Conservation (phyloP, 2,329 filamentous ascomycete species). For the Mycosphaerella sp. region DNA sequence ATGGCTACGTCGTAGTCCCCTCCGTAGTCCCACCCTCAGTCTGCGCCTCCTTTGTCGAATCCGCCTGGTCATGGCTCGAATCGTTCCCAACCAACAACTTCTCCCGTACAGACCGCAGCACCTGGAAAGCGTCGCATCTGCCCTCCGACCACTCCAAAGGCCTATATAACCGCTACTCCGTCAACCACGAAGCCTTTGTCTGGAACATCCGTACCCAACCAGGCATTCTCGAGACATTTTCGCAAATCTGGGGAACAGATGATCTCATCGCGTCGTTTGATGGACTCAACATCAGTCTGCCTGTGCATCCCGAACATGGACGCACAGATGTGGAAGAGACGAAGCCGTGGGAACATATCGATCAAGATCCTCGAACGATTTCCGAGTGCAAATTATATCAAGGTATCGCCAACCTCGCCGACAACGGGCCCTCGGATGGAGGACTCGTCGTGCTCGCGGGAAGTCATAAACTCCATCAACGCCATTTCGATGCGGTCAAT, state of each 20-base stretch:
- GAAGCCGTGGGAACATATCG: constrained; percentile 18
- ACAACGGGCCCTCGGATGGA: constrained; percentile 43
- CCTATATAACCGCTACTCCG: constrained; percentile 22
- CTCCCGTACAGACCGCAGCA: constrained; percentile 18
- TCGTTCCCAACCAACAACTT: constrained; percentile 17
- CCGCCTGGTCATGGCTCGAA: constrained; percentile 18
- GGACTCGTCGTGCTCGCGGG: constrained; percentile 43
- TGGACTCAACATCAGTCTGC: constrained; percentile 23
- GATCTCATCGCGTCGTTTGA: constrained; percentile 27
- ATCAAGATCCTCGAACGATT: constrained; percentile 21
- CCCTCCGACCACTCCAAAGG: constrained; percentile 14
- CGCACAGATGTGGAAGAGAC: constrained; percentile 16
- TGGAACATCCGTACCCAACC: constrained; percentile 26
- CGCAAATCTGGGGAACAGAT: constrained; percentile 23
- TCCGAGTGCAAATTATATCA: constrained; percentile 21
- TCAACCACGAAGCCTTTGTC: constrained; percentile 26
- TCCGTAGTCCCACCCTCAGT: constrained; percentile 15
- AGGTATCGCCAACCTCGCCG: constrained; percentile 31
- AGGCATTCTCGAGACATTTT: constrained; percentile 21
- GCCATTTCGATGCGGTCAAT: constrained; percentile 40
- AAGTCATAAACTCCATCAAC: constrained; percentile 37
- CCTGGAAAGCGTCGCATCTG: constrained; percentile 18
- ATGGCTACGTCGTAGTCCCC: constrained; percentile 20
- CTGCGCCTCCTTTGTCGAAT: constrained; percentile 15
- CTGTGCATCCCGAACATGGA: constrained; percentile 16